Conservation (phyloP, 78 protist genomes). For the Cyanophora paradoxa region DNA sequence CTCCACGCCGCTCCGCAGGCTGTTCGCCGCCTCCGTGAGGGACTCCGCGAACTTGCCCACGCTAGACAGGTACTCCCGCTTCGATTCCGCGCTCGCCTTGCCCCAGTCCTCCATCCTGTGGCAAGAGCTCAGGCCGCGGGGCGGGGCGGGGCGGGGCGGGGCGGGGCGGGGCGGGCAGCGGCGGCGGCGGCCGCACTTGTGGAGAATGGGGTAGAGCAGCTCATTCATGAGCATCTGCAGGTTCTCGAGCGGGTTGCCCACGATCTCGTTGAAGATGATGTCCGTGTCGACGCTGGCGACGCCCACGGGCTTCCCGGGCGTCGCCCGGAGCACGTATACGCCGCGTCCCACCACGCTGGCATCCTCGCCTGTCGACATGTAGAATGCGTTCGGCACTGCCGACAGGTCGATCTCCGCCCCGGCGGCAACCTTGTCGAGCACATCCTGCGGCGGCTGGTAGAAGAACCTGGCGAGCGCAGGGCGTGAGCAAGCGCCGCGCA, state of each 20-base stretch:
- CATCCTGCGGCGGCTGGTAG: not conserved
- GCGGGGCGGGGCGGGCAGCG: no score
- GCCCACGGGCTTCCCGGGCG: not conserved
- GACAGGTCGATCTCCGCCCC: not conserved
- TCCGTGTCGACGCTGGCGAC: not conserved
- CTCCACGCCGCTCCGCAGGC: slow-evolving; percentile 3
- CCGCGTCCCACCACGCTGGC: not conserved
- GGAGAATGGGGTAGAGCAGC: not conserved
- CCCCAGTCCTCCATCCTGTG: no score
- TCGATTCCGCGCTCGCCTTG: no score
- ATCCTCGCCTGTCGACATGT: not conserved
- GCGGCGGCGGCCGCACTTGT: no score
- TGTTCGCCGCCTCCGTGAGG: slow-evolving; percentile 2
- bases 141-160: no score
- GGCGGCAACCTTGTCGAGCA: not conserved
- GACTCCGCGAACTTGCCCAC: not conserved
- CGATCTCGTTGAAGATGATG: not conserved
- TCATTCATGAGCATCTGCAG: not conserved
- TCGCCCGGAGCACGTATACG: not conserved
- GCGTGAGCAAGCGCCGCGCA: no score
- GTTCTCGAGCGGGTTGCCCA: not conserved
- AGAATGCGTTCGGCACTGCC: not conserved
- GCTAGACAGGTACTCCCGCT: not conserved
- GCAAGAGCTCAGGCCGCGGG: no score
- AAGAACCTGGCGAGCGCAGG: no score